phyloP scores from a whole-genome alignment of 148 eudicot genomes.

The Nepenthes gracilis region DNA sequence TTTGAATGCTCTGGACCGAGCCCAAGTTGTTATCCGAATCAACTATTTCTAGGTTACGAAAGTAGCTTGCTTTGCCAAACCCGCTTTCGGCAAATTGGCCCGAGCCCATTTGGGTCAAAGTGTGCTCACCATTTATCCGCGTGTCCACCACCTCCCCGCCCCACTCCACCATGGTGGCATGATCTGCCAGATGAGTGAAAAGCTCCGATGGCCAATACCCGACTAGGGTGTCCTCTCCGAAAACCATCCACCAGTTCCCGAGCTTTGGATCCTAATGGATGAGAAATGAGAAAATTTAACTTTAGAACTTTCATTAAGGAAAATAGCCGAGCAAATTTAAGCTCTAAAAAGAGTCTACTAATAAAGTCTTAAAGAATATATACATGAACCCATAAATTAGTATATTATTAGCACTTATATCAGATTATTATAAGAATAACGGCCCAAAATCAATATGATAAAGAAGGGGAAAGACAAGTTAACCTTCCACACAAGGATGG shows the following conservation, averaged over 20 bases:
- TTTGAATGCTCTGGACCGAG: constrained; percentile 57
- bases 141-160: constrained; percentile 95
- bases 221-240: constrained; percentile 67
- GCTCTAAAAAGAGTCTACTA: too few species aligned
- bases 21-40: constrained; percentile 81
- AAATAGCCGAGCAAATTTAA: too few species aligned
- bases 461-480: not conserved
- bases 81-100: constrained; percentile 81
- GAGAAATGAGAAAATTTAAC: not conserved
- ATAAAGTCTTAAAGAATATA: too few species aligned
- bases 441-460: too few species aligned
- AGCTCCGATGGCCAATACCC: constrained; percentile 95
- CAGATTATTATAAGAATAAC: too few species aligned
- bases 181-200: constrained; percentile 71
- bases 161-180: constrained; percentile 99
- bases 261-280: constrained; percentile 70
- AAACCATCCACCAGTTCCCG: constrained; percentile 98
- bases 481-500: constrained; percentile 96
- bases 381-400: too few species aligned
- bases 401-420: too few species aligned
- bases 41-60: constrained; percentile 72
- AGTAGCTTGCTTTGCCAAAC: constrained; percentile 79
- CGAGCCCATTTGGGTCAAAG: constrained; percentile 91
- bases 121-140: constrained; percentile 53
- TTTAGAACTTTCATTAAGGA: too few species aligned